Evolutionary conservation across 768 basidiomycete species (phyloP).

Genomic region (Rhodotorula sphaerocarpa): DNA sequence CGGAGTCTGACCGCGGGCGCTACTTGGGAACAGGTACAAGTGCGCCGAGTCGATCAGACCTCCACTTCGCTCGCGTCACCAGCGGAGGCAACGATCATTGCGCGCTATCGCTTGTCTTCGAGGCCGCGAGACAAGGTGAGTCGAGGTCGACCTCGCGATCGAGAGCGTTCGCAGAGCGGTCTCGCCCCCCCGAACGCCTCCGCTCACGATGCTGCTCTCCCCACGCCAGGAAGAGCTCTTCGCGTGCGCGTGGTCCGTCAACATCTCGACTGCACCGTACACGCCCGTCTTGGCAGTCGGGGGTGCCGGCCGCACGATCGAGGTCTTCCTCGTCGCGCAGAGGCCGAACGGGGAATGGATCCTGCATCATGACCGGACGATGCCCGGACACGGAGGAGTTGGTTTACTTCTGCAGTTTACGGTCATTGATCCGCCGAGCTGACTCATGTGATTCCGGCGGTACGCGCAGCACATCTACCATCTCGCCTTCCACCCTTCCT

Average conservation of each 20-base stretch:
- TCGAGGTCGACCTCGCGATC: not conserved
- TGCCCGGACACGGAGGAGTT: slow-evolving; percentile 16
- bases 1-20: not conserved
- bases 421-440: not conserved
- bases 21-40: slow-evolving; percentile 1
- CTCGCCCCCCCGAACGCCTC: not conserved
- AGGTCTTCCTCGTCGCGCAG: slow-evolving; percentile 4
- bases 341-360: not conserved
- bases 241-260: slow-evolving; percentile 19
- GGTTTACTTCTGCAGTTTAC: not conserved
- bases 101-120: not conserved
- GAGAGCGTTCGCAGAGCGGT: not conserved
- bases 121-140: too few species aligned
- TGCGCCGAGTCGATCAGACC: not conserved
- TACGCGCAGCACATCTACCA: slow-evolving; percentile 3
- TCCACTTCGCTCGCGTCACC: not conserved
- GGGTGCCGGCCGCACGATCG: not conserved
- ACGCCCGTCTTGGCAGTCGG: slow-evolving; percentile 23
- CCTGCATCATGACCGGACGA: slow-evolving; percentile 3
- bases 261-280: slow-evolving; percentile 13
- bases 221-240: not conserved
- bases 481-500: slow-evolving; percentile 10
- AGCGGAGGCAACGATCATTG: not conserved
- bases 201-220: not conserved
- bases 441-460: too few species aligned